Evolutionary conservation across 257 asterid genomes (phyloP), one percentile per base, ranked within the genome.

Genomic region (Capsicum baccatum): DNA sequence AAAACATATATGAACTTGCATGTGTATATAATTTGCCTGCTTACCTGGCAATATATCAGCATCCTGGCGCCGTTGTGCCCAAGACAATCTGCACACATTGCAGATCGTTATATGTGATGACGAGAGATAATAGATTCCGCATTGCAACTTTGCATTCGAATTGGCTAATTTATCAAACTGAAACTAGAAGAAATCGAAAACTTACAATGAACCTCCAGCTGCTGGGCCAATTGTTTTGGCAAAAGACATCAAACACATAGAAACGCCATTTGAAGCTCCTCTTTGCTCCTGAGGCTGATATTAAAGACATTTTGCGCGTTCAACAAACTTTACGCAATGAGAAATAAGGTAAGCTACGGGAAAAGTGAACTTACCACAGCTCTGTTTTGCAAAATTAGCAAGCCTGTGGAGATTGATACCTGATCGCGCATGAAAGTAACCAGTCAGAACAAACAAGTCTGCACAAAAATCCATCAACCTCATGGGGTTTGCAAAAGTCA

Each of bases 261-360:
- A 89, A 50, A 94, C 80, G 57, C 98, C 98, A 83, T 94, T 94
- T 55, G 98, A 97, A 83, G 96, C 96, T 81, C 98, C 98, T 89
- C 98, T 92, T 89, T 94, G 96, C 79, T 91, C 88, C 87, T 93
- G 98, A 52, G 90, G 86, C 97, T 94, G 90, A 35, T 6, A 9
- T 57, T 9, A n/a, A 26, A 3, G 0, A 17, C 57, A 10, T 47
- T 44, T 13, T 4, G 12, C 16, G 50, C 37, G 10, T 8, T 54
- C 80, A 42, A 62, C 68, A 62, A 62, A 73, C 80, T 73, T 73
- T n/a, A 73, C 16, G 50, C 6, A n/a, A 79, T 5, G 44, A 35
- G 16, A 59, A 58, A 35, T 42, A n/a, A 33, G 63, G 57, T n/a
- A 3, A 55, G 14, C 13, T 68, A 12, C 19, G 14, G 17, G 12